Evolutionary conservation across 2,329 filamentous ascomycete genomes (phyloP).

Genomic region (Diaporthe citrichinensis): DNA sequence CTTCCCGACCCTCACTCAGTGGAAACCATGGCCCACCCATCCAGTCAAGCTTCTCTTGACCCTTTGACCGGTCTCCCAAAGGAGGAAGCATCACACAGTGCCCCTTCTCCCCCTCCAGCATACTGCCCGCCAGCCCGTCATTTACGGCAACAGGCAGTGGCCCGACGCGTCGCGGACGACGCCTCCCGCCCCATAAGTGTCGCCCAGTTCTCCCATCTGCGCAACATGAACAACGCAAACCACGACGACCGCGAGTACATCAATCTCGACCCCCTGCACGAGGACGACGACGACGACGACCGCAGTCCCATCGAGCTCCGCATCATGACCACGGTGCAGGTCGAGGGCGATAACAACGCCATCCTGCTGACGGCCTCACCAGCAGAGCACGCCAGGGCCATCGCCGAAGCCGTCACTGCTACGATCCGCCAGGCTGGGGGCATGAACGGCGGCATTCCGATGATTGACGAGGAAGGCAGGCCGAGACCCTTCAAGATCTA

Average conservation of each 20-base stretch:
- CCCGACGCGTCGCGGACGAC: background rate
- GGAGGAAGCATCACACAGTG: background rate
- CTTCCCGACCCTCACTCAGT: background rate
- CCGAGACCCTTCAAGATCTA: slow-evolving; percentile 58
- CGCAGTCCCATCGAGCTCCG: slow-evolving; percentile 59
- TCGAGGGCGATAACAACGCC: slow-evolving; percentile 64
- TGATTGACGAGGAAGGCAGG: slow-evolving; percentile 61
- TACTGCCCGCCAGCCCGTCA: slow-evolving; percentile 35
- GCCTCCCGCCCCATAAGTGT: slow-evolving; percentile 5
- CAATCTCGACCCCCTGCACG: slow-evolving; percentile 44
- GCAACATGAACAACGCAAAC: background rate
- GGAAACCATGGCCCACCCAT: slow-evolving; percentile 17
- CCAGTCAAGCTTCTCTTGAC: slow-evolving; percentile 8
- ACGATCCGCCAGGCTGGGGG: slow-evolving; percentile 60
- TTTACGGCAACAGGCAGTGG: background rate
- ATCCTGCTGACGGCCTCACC: slow-evolving; percentile 59
- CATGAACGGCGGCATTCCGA: slow-evolving; percentile 55
- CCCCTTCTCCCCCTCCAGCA: slow-evolving; percentile 40
- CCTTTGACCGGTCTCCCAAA: slow-evolving; percentile 31
- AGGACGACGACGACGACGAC: slow-evolving; percentile 43
- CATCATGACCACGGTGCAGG: slow-evolving; percentile 63
- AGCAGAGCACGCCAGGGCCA: slow-evolving; percentile 55
- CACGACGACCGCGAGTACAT: background rate
- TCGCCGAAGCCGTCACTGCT: slow-evolving; percentile 61
- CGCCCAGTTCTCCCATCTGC: background rate